Conservation (phyloP, 495 filamentous ascomycete genomes). For the Lasiosphaeriaceae sp. region DNA sequence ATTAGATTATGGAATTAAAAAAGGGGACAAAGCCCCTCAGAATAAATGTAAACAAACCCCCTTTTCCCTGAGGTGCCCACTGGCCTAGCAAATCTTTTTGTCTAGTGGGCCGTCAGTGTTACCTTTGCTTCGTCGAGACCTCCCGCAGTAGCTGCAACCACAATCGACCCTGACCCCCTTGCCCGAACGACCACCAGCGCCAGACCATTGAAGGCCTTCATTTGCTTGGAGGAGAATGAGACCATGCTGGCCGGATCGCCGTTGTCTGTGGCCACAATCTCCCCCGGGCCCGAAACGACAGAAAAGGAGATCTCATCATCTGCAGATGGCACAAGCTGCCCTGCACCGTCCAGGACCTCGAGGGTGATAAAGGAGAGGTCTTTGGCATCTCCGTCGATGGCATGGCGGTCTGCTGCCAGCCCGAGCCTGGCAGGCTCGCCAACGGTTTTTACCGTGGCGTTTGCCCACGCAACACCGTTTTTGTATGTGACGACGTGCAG, state of each 20-base stretch:
- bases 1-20: no score
- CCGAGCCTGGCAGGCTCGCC: slow-evolving; percentile 29
- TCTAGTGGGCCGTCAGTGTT: no score
- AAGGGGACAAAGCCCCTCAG: no score
- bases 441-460: slow-evolving; percentile 32
- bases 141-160: background rate
- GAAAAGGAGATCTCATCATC: slow-evolving; percentile 38
- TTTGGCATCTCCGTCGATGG: slow-evolving; percentile 34
- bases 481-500: slow-evolving; percentile 42
- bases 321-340: slow-evolving; percentile 34
- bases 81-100: no score
- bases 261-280: slow-evolving; percentile 42
- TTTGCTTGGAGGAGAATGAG: slow-evolving; percentile 32
- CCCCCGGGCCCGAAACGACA: slow-evolving; percentile 26
- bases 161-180: background rate
- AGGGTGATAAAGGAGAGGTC: slow-evolving; percentile 43
- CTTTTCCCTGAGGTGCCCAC: no score
- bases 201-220: slow-evolving; percentile 37
- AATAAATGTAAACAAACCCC: no score
- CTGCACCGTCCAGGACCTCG: slow-evolving; percentile 36
- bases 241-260: slow-evolving; percentile 39
- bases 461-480: slow-evolving; percentile 39
- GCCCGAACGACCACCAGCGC: slow-evolving; percentile 35
- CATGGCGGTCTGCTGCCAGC: slow-evolving; percentile 30
- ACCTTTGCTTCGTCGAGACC: no score